These are phyloP conservation scores for Parietichytrium sp. DNA, from an alignment of 108 stramenopile genomes.

Conservation along the genomic window DNA sequence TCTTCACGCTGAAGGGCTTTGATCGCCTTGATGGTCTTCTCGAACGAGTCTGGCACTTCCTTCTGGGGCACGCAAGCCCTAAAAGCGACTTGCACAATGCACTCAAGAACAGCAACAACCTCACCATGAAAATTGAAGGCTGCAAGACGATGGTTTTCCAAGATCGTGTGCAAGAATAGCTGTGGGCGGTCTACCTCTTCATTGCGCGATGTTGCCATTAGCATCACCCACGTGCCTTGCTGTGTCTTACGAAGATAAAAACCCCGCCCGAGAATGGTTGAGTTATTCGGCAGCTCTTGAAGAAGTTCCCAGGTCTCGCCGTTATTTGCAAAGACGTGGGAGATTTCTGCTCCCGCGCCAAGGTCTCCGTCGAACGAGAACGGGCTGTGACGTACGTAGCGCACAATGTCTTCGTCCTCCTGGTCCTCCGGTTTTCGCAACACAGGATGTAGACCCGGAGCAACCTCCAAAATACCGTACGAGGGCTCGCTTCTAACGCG, in stretches of 20 bases:
- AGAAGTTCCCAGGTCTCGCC: slow-evolving; percentile 37
- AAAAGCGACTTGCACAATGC: background rate
- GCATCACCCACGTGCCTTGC: slow-evolving; percentile 35
- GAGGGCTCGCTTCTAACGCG: slow-evolving; percentile 10
- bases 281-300: slow-evolving; percentile 21
- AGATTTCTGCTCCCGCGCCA: background rate
- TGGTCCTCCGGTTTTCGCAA: slow-evolving; percentile 3
- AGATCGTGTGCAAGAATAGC: slow-evolving; percentile 25
- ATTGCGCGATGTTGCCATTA: slow-evolving; percentile 31
- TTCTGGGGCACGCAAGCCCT: background rate
- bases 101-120: slow-evolving; percentile 1
- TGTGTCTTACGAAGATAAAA: slow-evolving; percentile 39
- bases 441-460: slow-evolving; percentile 21
- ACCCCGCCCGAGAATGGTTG: slow-evolving; percentile 24
- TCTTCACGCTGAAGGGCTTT: background rate
- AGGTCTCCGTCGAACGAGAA: slow-evolving; percentile 36
- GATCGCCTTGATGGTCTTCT: background rate
- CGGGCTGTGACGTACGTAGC: slow-evolving; percentile 16
- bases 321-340: slow-evolving; percentile 33
- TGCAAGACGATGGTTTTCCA: background rate
- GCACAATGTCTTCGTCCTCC: slow-evolving; percentile 25
- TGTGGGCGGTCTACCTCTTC: background rate
- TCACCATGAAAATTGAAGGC: slow-evolving; percentile 33
- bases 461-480: background rate
- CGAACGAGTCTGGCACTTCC: background rate